Conservation (phyloP, 352 stramenopile species). For the Pythium aristosporum region DNA sequence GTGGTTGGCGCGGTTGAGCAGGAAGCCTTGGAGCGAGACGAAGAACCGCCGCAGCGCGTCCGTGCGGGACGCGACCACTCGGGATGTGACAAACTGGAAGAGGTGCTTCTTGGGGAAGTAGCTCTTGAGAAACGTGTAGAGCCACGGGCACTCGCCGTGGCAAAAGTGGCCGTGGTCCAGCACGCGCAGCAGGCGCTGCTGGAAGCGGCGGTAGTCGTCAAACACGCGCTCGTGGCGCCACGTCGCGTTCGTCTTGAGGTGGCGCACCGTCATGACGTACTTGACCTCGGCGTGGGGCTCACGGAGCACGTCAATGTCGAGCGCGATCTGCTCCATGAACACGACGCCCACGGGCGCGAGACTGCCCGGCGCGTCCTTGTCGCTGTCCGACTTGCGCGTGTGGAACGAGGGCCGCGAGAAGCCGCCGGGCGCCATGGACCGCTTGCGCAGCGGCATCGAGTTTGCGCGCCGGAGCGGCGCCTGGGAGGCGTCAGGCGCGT, state of each 20-base stretch:
- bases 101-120: slow-evolving; percentile 75
- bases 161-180: slow-evolving; percentile 77
- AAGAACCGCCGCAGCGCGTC: slow-evolving; percentile 64
- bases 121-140: slow-evolving; percentile 74
- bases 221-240: slow-evolving; percentile 61
- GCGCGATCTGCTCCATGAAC: slow-evolving; percentile 51
- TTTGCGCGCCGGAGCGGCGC: slow-evolving; percentile 11
- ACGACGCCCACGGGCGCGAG: slow-evolving; percentile 42
- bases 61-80: slow-evolving; percentile 45
- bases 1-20: slow-evolving; percentile 65
- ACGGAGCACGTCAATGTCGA: slow-evolving; percentile 48
- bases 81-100: slow-evolving; percentile 46
- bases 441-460: slow-evolving; percentile 22
- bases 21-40: slow-evolving; percentile 46
- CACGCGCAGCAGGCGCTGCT: slow-evolving; percentile 61
- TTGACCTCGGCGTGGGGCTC: slow-evolving; percentile 46
- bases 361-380: slow-evolving; percentile 26
- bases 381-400: slow-evolving; percentile 28
- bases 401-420: slow-evolving; percentile 18
- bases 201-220: slow-evolving; percentile 72
- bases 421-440: slow-evolving; percentile 10
- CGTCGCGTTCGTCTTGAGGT: slow-evolving; percentile 31
- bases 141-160: slow-evolving; percentile 63
- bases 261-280: slow-evolving; percentile 58
- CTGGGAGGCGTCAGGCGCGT: slow-evolving; percentile 10